Evolutionary conservation across 2,329 filamentous ascomycete genomes (phyloP), one percentile per base, ranked within the genome.

Genomic region (Fusarium sublunatum): DNA sequence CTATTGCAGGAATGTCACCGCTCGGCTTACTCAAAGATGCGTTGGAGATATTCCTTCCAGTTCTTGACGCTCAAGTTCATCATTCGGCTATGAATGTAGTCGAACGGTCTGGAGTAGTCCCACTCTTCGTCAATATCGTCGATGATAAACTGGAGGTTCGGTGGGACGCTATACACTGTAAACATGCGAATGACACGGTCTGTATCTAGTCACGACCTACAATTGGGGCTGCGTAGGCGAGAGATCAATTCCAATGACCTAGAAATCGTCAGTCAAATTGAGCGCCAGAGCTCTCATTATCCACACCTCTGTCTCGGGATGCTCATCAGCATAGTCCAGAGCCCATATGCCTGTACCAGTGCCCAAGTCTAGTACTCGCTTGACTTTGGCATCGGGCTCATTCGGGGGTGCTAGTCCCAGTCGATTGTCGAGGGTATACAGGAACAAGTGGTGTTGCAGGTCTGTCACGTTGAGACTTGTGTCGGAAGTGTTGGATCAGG

Each of bases 21-120:
- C 7, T 51, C 31, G 3, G 2, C 53, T 49, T 44, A 59, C 58
- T 62, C 32, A 25, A 44, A 58, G 2, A 54, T 58, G 12, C 55
- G 53, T 1, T 22, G 29, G 0, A 62, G 41, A 13, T 62, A 62
- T 2, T 29, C 28, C 0, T 54, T 48, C 58, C 58, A 62, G 6
- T 53, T 34, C 4, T 40, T 28, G 9, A 62, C 34, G 5, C 59
- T 59, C 4, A 51, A 10, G 13, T 54, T 62, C 50, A 55, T 62
- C 50, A 62, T 54, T 36, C 59, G 36, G 13, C 59, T 59, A 22
- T 59, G 54, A 13, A 62, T 55, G 10, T 59, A 62, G 38, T 62
- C 59, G 32, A 55, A 62, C 2, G 55, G 59, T 24, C 41, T 26
- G 1, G 45, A 32, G 19, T 59, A 59, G 7, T 35, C 48, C 59